phyloP scores from a whole-genome alignment of 306 rosid genomes.

The Prunus salicina region DNA sequence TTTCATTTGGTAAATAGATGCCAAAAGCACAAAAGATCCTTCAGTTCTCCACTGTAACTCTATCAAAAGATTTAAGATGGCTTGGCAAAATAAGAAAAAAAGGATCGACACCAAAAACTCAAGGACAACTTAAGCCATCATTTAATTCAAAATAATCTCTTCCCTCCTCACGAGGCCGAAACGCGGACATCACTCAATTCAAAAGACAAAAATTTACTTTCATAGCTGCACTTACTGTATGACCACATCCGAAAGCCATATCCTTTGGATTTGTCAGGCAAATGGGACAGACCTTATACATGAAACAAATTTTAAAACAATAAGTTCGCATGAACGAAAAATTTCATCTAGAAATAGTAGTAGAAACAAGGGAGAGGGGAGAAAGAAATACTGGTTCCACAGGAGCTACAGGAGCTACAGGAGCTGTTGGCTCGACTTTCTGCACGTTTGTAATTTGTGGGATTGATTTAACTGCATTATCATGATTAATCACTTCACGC shows the following conservation, averaged over 20 bases:
- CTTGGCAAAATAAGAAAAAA: background rate
- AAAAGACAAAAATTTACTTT: background rate
- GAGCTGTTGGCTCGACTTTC: conserved; percentile 42
- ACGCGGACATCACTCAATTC: background rate
- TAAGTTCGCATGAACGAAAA: conserved; percentile 15
- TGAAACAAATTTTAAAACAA: conserved; percentile 24
- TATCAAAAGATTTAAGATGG: background rate
- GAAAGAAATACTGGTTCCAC: conserved; percentile 53
- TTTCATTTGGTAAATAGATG: background rate
- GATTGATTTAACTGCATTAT: conserved; percentile 42
- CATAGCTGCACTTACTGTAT: conserved; percentile 55
- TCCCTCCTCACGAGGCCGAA: background rate
- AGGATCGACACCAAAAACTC: background rate
- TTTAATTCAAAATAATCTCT: background rate
- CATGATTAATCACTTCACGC: conserved; percentile 60
- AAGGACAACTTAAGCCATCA: background rate
- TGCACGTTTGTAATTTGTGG: conserved; percentile 29
- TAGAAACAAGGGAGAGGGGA: background rate
- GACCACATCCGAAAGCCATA: conserved; percentile 99
- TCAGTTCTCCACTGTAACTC: background rate
- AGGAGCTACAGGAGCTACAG: conserved; percentile 31
- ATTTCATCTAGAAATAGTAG: conserved; percentile 4
- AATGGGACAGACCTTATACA: conserved; percentile 77
- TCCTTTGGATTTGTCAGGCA: conserved; percentile 89
- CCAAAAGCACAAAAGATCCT: background rate